phyloP scores from a whole-genome alignment of 345 rosid species.

The Ceriops decandra region DNA sequence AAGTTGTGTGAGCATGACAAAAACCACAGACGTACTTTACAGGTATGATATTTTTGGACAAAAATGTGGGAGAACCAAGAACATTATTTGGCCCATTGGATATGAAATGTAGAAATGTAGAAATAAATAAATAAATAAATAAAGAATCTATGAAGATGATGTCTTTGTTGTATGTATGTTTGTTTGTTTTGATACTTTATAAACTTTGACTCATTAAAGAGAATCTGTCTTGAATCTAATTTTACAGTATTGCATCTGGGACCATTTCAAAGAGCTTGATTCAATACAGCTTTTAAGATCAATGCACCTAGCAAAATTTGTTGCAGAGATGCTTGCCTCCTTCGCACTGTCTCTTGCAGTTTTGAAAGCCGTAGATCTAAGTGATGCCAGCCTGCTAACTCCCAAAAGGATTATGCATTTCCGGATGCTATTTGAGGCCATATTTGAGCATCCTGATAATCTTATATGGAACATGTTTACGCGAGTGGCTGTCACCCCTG shows the following conservation, averaged over 20 bases:
- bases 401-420: conserved; percentile 73
- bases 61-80: background rate
- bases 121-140: too few species aligned
- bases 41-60: conserved; percentile 38
- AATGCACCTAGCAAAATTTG: conserved; percentile 83
- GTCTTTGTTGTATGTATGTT: too few species aligned
- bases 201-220: background rate
- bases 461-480: conserved; percentile 73
- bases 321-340: conserved; percentile 68
- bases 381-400: conserved; percentile 48
- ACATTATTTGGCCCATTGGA: background rate
- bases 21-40: conserved; percentile 82
- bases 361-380: conserved; percentile 59
- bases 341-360: conserved; percentile 73
- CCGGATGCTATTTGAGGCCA: conserved; percentile 70
- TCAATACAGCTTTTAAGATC: conserved; percentile 66
- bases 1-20: conserved; percentile 83
- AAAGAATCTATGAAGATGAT: too few species aligned
- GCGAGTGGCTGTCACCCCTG: conserved; percentile 58
- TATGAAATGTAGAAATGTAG: background rate
- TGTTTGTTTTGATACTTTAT: background rate
- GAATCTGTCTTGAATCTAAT: background rate
- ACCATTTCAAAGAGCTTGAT: conserved; percentile 80
- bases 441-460: conserved; percentile 62
- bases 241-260: conserved; percentile 80